phyloP scores from a whole-genome alignment of 352 stramenopile species.

The Pythium phragmitis region DNA sequence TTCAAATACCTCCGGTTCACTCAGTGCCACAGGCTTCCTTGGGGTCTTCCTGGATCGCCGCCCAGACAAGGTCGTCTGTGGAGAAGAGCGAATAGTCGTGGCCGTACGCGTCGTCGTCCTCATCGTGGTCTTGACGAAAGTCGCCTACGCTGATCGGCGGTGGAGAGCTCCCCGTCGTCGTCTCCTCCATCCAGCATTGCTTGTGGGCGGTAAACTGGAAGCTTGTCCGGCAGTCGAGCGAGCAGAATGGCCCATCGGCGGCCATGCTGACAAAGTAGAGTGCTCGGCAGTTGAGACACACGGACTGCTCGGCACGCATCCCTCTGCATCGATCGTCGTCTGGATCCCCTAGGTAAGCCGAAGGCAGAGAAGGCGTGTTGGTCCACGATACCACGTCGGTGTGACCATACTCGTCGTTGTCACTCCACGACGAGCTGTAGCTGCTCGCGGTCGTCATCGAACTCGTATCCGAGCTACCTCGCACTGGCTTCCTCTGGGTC shows the following conservation, averaged over 20 bases:
- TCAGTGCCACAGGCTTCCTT: background rate
- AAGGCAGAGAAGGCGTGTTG: too few relatives aligned
- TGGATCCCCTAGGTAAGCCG: background rate
- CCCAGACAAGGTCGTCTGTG: background rate
- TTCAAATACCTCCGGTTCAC: too few relatives aligned
- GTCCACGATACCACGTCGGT: background rate
- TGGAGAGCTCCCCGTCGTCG: background rate
- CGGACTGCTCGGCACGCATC: constrained; percentile 3
- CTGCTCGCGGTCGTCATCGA: background rate
- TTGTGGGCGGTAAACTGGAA: background rate
- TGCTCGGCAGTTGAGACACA: constrained; percentile 11
- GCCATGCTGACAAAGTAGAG: constrained; percentile 12
- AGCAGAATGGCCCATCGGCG: constrained; percentile 1
- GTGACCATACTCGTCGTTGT: background rate
- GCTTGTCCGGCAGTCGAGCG: constrained; percentile 18
- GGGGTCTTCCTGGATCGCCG: background rate
- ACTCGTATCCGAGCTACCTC: background rate
- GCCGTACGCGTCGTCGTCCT: background rate
- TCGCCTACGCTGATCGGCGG: background rate
- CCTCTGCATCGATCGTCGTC: background rate
- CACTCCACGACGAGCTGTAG: background rate
- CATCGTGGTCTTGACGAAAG: background rate
- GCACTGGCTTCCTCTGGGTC: background rate
- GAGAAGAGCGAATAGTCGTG: background rate
- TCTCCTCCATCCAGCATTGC: constrained; percentile 3